Evolutionary conservation across 2,329 filamentous ascomycete genomes (phyloP), one percentile per base, ranked within the genome.

Genomic region (Cordyceps cicadae): DNA sequence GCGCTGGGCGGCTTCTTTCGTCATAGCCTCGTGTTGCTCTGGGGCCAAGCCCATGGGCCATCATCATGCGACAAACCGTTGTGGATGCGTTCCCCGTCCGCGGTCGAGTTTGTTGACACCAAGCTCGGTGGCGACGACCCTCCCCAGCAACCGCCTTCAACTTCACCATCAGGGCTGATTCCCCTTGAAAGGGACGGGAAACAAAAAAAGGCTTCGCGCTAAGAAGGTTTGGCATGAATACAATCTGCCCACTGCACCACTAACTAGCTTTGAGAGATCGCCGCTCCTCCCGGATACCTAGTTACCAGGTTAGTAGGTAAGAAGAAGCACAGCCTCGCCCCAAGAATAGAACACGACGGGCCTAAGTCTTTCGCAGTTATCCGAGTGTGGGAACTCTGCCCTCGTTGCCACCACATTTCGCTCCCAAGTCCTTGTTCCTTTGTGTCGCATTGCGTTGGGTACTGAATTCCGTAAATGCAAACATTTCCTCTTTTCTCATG

Each of bases 271-370:
- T 5, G 6, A 43, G 15, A 19, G 43, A 43, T 43, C 41, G 41
- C 41, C 41, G 17, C 17, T 24, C 24, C 24, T 24, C 24, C 24
- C 4, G 24, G 24, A 24, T 24, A 24, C 43, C 5, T 21, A 29
- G 9, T n/a, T n/a, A n/a, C n/a, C n/a, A n/a, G n/a, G n/a, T n/a
- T n/a, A n/a, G n/a, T n/a, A n/a, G n/a, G n/a, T n/a, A n/a, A 21
- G 6, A n/a, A 24, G 9, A n/a, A 51, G 43, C 55, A 58, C 55
- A 58, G 55, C 55, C 55, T 58, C 55, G 46, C 14, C 17, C 56
- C 37, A 52, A 59, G 46, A 59, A 59, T 52, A 59, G 56, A 59
- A 59, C 43, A 57, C 17, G 29, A 57, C 17, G 17, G 24, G 24
- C 29, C 56, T 45, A 51, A 52, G 34, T 50, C 45, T 52, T 24